Evolutionary conservation across 345 rosid genomes (phyloP), one percentile per base, ranked within the genome.

Genomic region (Citrus mangshanensis): DNA sequence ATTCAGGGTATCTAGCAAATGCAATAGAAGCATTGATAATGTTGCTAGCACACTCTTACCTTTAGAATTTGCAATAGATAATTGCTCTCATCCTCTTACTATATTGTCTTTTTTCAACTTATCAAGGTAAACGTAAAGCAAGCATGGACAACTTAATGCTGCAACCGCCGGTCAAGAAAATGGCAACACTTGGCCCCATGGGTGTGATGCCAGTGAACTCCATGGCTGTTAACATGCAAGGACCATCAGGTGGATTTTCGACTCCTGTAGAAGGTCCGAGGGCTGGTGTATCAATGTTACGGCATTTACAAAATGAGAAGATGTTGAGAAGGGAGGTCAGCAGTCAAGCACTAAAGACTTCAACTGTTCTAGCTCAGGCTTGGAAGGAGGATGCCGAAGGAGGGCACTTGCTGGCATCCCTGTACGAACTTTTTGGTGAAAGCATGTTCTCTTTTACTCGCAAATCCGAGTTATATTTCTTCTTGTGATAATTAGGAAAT

Each of bases 91-190:
- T 12, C 51, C 1, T 46, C 18, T 46, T 46, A 13, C 51, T 3
- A 46, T 3, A 46, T 42, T 4, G 21, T 60, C 69, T 28, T 42
- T 65, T 19, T 49, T 62, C 54, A 32, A 70, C 62, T 21, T 68
- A 80, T 79, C 76, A 81, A 95, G 98, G 86, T 84, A 95, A 95
- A 90, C 92, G 97, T 54, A 93, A 88, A 86, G 90, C 90, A 30
- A 90, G 89, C 83, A 77, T 83, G 49, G 97, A 91, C 81, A 88
- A 84, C 87, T 78, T 87, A 79, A 82, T 83, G 83, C 93, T 88
- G 82, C 95, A 91, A 82, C 93, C 88, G 28, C 93, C 90, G 13
- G 78, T 76, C 73, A 95, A 93, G 85, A 95, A 86, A 81, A 62
- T 86, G 72, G 93, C 90, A 21, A 79, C 83, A 35, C 93, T 84